Conservation (phyloP, 345 rosid genomes). For the Rubroshorea leprosula region DNA sequence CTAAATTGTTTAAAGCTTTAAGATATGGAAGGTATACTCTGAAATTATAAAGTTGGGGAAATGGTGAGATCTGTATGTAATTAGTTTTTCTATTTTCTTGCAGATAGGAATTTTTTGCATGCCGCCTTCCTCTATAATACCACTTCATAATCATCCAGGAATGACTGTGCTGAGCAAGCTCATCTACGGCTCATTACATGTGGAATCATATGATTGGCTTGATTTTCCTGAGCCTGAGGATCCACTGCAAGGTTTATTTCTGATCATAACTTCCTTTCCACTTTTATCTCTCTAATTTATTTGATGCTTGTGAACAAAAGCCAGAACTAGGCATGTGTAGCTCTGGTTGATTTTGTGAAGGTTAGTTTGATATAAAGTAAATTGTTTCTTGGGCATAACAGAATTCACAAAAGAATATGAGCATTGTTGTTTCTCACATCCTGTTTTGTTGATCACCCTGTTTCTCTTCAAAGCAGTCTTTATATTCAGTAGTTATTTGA, state of each 20-base stretch:
- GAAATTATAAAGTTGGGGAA: conserved; percentile 2
- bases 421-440: not conserved
- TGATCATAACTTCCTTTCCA: not conserved
- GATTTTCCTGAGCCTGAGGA: conserved; percentile 42
- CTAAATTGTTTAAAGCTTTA: not conserved
- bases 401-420: no score
- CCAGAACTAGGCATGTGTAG: not conserved
- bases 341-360: no score
- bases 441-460: not conserved
- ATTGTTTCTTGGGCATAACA: no score
- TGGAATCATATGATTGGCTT: conserved; percentile 86
- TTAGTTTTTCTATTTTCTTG: conserved; percentile 17
- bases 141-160: conserved; percentile 97
- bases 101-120: conserved; percentile 96
- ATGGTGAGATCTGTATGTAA: not conserved
- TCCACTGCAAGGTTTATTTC: conserved; percentile 55
- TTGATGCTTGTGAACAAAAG: conserved; percentile 5
- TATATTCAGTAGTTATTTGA: not conserved
- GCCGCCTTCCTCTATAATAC: conserved; percentile 86
- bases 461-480: not conserved
- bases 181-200: conserved; percentile 75
- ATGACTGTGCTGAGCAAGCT: conserved; percentile 95
- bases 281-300: not conserved
- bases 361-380: not conserved
- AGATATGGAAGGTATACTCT: not conserved